Evolutionary conservation across 106 monocot species (phyloP).

Genomic region (Gastrodia elata): DNA sequence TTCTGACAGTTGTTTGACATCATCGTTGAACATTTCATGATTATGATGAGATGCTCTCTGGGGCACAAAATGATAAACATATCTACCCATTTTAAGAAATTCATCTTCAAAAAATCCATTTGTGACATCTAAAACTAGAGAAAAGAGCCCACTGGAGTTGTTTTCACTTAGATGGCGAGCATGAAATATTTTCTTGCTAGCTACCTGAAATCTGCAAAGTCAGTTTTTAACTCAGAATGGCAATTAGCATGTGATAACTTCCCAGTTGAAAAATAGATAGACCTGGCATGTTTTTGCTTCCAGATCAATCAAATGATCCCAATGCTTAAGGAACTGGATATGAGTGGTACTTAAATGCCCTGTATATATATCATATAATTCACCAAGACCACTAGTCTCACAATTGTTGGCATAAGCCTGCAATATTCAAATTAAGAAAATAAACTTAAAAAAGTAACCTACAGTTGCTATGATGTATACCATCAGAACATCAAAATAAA

Average conservation of each 20-base stretch:
- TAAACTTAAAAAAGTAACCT: neutral
- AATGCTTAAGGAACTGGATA: constrained; percentile 58
- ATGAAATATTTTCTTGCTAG: constrained; percentile 37
- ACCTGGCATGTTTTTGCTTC: constrained; percentile 83
- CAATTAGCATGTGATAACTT: neutral
- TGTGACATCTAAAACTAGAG: constrained; percentile 49
- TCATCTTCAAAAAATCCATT: constrained; percentile 26
- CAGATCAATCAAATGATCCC: constrained; percentile 81
- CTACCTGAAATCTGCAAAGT: constrained; percentile 38
- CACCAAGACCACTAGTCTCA: constrained; percentile 64
- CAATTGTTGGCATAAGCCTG: constrained; percentile 71
- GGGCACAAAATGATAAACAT: constrained; percentile 54
- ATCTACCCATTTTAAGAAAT: constrained; percentile 35
- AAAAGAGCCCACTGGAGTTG: constrained; percentile 27
- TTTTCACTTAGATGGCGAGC: constrained; percentile 21
- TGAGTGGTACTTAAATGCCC: constrained; percentile 59
- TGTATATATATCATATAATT: constrained; percentile 49
- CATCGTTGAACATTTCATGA: constrained; percentile 4
- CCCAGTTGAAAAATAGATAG: constrained; percentile 3
- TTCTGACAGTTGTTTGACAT: constrained; percentile 15
- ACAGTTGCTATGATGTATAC: neutral
- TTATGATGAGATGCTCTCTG: constrained; percentile 19
- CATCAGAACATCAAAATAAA: neutral
- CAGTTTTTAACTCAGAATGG: constrained; percentile 3
- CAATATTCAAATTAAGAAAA: neutral